Base-by-base conservation (phyloP, 2,329 filamentous ascomycete genomes). In the Epichloe gansuensis region DNA sequence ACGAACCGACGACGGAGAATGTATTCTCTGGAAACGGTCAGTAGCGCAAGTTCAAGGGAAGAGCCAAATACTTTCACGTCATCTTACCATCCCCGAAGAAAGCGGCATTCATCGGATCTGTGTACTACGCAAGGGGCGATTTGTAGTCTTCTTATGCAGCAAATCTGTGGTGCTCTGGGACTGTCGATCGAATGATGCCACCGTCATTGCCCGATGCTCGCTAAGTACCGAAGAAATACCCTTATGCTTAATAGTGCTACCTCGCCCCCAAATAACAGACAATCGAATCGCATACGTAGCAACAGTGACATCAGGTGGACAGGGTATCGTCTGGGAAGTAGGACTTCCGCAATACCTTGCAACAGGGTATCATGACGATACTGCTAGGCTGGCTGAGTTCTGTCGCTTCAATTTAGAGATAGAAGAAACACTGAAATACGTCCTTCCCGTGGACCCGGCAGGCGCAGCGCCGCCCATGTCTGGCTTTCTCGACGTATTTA, bases 401-500 rank as follows among this genome's bases (percentile, higher is more conserved):
- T 88, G 82, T 62, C 77, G 69, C 2, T 93, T 95, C 62, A 73
- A 83, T 51, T 72, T 94, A 3, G 77, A 81, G 0, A 73, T 73
- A 17, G 69, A 72, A 0, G 75, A 81, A n/a, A 75, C 78, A 48
- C 65, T 85, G 45, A 75, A 79, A 13, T 83, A 83, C 57, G 75
- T 95, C 17, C 72, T 95, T 9, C 88, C 90, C 0, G 88, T 95
- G 46, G 91, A 95, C 61, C 89, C 90, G 49, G 90, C 89, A 1
- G 91, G 90, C 1, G 82, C 85, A 11, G 74, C 78, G 41, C 80
- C 83, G 1, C 75, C 83, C 3, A 79, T 82, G 11, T 87, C 88
- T 4, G 87, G 85, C 0, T 94, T 90, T 57, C 76, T 95, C 35
- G 90, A 95, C 65, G 80, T 88, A 0, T 95, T 95, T 65, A 86